These are phyloP conservation scores for Lasiodiplodia sp. DNA, from an alignment of 2,329 filamentous ascomycete genomes.

Conservation along the genomic window DNA sequence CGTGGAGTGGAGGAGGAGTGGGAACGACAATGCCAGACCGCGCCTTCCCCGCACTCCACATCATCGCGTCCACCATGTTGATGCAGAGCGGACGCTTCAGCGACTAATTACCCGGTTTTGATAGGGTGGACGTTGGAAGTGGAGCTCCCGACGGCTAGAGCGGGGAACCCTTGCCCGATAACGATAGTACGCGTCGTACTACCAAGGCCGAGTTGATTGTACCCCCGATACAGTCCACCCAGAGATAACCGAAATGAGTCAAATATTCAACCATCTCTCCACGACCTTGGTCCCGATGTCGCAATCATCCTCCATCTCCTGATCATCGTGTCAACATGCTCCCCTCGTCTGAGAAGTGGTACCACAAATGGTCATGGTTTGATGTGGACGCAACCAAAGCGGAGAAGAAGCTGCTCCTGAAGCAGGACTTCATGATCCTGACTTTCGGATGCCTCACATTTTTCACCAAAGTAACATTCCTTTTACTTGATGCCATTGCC, in stretches of 20 bases:
- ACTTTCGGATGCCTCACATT: constrained; percentile 64
- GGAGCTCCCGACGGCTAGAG: constrained; percentile 1
- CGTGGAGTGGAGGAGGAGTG: background rate
- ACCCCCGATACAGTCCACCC: background rate
- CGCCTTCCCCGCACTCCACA: background rate
- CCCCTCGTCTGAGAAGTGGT: background rate
- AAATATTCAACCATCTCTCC: background rate
- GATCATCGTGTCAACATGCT: constrained; percentile 1
- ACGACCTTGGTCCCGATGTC: no score
- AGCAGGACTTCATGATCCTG: constrained; percentile 64
- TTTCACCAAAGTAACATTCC: constrained; percentile 63
- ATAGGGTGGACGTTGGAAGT: background rate
- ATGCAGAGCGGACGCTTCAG: constrained; percentile 10
- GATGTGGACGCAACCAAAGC: constrained; percentile 54
- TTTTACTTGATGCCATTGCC: constrained; percentile 60
- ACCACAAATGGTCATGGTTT: constrained; percentile 35
- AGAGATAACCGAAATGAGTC: background rate
- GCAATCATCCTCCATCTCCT: background rate
- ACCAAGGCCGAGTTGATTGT: background rate
- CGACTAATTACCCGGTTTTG: background rate
- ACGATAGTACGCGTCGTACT: background rate
- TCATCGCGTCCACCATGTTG: no score
- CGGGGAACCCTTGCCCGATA: background rate
- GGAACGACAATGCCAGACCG: background rate
- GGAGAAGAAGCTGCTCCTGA: constrained; percentile 61